phyloP scores from a whole-genome alignment of 495 filamentous ascomycete genomes.

The Podospora sp. region DNA sequence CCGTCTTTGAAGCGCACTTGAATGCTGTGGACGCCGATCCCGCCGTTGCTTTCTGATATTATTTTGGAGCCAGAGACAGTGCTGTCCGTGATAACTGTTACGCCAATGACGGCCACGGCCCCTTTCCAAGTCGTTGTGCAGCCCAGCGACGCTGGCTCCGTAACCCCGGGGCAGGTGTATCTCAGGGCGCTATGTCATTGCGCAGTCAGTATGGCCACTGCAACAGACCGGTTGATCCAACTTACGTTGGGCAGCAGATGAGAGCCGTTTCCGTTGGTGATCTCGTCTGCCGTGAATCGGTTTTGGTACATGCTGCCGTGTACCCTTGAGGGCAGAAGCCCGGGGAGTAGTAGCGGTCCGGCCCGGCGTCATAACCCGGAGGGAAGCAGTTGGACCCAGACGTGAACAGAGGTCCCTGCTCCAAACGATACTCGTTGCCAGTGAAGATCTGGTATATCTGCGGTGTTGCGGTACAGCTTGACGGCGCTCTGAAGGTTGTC shows the following conservation, averaged over 20 bases:
- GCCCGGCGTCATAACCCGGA: conserved; percentile 31
- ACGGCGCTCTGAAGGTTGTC: conserved; percentile 33
- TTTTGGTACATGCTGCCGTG: conserved; percentile 34
- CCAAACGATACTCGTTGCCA: conserved; percentile 21
- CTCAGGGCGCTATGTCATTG: conserved; percentile 17
- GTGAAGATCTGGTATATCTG: conserved; percentile 33
- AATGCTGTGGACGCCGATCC: conserved; percentile 32
- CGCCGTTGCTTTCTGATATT: conserved; percentile 22
- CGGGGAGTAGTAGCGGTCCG: conserved; percentile 39
- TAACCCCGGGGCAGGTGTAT: conserved; percentile 29
- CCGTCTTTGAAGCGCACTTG: conserved; percentile 28
- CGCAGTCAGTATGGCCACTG: background rate
- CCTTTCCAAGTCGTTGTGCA: conserved; percentile 29
- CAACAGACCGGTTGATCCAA: background rate
- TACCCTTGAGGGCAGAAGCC: conserved; percentile 37
- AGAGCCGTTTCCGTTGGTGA: conserved; percentile 31
- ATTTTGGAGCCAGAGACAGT: conserved; percentile 17
- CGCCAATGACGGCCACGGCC: conserved; percentile 22
- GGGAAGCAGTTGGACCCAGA: conserved; percentile 32
- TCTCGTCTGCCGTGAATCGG: conserved; percentile 9
- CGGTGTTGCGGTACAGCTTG: conserved; percentile 33
- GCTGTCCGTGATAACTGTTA: conserved; percentile 25
- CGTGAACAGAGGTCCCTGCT: conserved; percentile 35
- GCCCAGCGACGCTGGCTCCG: conserved; percentile 19
- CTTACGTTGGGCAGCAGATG: conserved; percentile 37